Evolutionary conservation across 768 basidiomycete genomes (phyloP).

Genomic region (Tulasnella sp.): DNA sequence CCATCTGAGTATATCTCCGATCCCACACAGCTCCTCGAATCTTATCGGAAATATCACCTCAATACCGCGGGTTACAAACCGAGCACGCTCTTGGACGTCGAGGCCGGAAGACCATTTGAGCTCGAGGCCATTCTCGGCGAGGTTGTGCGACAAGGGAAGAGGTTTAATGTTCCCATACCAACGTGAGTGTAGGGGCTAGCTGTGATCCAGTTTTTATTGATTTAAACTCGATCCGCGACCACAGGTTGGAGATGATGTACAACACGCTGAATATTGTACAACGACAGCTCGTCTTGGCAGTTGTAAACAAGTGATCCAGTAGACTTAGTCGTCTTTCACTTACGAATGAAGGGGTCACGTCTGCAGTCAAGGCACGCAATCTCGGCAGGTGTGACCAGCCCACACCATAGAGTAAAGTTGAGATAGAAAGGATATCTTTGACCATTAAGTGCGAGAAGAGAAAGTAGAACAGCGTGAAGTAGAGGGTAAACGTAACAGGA

Average conservation of each 20-base stretch:
- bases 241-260: slow-evolving; percentile 13
- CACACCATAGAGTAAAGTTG: background rate
- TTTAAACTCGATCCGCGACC: no score
- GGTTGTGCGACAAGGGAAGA: slow-evolving; percentile 4
- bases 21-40: background rate
- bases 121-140: slow-evolving; percentile 17
- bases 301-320: background rate
- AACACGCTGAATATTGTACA: background rate
- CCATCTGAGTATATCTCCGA: background rate
- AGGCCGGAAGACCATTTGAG: slow-evolving; percentile 11
- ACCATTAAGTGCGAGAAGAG: background rate
- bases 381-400: background rate
- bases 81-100: slow-evolving; percentile 12
- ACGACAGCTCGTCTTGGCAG: background rate
- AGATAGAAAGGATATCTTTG: background rate
- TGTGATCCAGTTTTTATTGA: no score
- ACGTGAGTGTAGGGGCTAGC: slow-evolving; percentile 6
- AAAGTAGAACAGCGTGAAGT: slow-evolving; percentile 6
- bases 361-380: no score
- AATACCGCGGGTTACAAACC: background rate
- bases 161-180: background rate
- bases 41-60: background rate
- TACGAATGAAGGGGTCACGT: no score
- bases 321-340: background rate
- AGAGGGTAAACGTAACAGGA: slow-evolving; percentile 6